Evolutionary conservation across 805 yeast species (phyloP).

Genomic region (Yarrowia alimentaria): DNA sequence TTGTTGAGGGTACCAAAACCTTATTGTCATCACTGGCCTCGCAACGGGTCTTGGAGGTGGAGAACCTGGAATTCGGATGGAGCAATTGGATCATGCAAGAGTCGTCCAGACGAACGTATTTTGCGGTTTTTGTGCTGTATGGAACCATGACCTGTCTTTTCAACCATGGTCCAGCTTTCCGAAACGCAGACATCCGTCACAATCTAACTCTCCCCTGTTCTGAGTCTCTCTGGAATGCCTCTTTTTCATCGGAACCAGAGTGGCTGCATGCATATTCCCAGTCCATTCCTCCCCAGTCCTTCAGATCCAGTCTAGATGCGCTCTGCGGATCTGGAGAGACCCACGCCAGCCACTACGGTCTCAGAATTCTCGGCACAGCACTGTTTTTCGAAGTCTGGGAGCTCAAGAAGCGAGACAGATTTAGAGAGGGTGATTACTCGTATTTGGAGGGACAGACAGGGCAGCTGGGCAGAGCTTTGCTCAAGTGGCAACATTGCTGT

Average conservation of each 20-base stretch:
- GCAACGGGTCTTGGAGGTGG: slow-evolving; percentile 27
- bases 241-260: slow-evolving; percentile 32
- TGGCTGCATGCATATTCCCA: slow-evolving; percentile 31
- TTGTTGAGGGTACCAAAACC: slow-evolving; percentile 35
- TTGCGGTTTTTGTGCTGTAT: slow-evolving; percentile 36
- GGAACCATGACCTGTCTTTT: slow-evolving; percentile 37
- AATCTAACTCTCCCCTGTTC: slow-evolving; percentile 38
- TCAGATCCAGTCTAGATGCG: slow-evolving; percentile 31
- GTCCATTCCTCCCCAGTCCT: slow-evolving; percentile 29
- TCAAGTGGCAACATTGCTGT: slow-evolving; percentile 24
- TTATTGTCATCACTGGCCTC: slow-evolving; percentile 32
- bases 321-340: slow-evolving; percentile 26
- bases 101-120: slow-evolving; percentile 37
- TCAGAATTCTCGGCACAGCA: slow-evolving; percentile 35
- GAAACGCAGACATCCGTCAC: slow-evolving; percentile 32
- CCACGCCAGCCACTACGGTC: slow-evolving; percentile 21
- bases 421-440: not conserved
- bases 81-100: slow-evolving; percentile 38
- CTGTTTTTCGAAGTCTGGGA: slow-evolving; percentile 34
- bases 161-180: slow-evolving; percentile 36
- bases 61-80: slow-evolving; percentile 29
- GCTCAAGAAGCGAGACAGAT: slow-evolving; percentile 3
- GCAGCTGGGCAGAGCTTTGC: slow-evolving; percentile 2
- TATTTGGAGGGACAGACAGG: not conserved
- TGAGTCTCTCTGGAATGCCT: slow-evolving; percentile 38